Base-by-base conservation (phyloP, 208 protist species). In the Acanthamoeba quina region DNA sequence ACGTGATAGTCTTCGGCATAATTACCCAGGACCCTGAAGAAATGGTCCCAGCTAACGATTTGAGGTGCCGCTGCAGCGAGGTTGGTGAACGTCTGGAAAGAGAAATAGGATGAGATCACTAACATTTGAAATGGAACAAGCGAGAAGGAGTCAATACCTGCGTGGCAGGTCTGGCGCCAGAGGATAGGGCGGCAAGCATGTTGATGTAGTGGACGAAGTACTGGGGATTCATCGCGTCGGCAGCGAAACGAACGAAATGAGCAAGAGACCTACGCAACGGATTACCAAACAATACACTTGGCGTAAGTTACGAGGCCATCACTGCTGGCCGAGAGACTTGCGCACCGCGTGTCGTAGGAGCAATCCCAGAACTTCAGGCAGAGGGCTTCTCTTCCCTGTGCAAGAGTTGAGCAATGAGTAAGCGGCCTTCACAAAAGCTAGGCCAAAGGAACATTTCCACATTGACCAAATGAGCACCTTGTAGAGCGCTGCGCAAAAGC, bases 121-220 rank as follows among this genome's bases (percentile, higher is more conserved):
- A 68, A 72, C 0, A 74, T 21, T 7, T 15, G 26, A 83, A 7
- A n/a, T 29, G 76, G 54, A 3, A 54, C 24, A 52, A 49, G 80
- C 37, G 54, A n/a, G n/a, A n/a, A 62, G 47, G 41, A 31, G 66
- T 24, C 6, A 24, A 34, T 52, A 91, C 85, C 24, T 54, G 34
- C 15, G 26, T 37, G 1, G 85, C 85, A 31, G 60, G 62, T 31
- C 34, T 13, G 62, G 29, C 17, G 31, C 85, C 85, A 19, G 56
- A 31, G 21, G 85, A 68, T 0, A 91, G 37, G 37, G 85, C 56
- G n/a, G 85, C 85, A 19, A 91, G 62, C 85, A 91, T 70, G 41
- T 74, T 74, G 37, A 91, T 68, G 47, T 91, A 91, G 62, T 68
- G 85, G 6, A 91, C 85, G 9, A 91, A 91, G 85, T 76, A 74